Conservation (phyloP, 148 eudicot genomes). For the Agrostemma githago region DNA sequence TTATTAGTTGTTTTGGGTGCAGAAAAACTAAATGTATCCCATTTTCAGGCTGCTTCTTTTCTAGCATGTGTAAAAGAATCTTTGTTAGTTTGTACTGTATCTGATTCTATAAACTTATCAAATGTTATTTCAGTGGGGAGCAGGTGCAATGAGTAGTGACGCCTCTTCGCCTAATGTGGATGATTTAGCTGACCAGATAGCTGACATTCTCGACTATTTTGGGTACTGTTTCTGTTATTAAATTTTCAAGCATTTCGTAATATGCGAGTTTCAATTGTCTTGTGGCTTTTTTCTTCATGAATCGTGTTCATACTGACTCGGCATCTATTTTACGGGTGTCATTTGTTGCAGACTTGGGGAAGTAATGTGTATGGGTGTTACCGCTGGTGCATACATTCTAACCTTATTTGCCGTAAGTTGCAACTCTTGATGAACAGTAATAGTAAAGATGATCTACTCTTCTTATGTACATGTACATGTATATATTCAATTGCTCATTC, state of each 20-base stretch:
- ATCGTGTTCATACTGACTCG: neutral
- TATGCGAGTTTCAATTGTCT: neutral
- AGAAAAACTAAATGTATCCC: neutral
- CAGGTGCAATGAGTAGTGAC: conserved; percentile 46
- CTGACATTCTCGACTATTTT: conserved; percentile 79
- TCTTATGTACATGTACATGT: neutral
- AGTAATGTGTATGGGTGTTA: conserved; percentile 93
- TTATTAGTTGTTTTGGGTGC: neutral
- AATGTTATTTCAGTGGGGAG: conserved; percentile 79
- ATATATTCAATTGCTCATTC: conserved; percentile 14
- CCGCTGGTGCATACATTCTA: conserved; percentile 89
- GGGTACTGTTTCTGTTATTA: conserved; percentile 42
- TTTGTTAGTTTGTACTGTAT: conserved; percentile 19
- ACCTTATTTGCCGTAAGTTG: conserved; percentile 87
- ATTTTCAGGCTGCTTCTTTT: neutral
- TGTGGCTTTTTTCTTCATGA: neutral
- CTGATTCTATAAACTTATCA: conserved; percentile 40
- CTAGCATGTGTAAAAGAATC: conserved; percentile 1
- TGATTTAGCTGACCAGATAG: conserved; percentile 91
- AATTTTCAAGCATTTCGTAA: conserved; percentile 14
- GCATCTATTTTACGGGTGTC: neutral
- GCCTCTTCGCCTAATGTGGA: conserved; percentile 58
- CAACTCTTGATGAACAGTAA: conserved; percentile 1
- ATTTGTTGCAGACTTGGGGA: conserved; percentile 56
- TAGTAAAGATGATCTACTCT: neutral